Percentiles rank a stretch among this genome's conserved stretches.
phyloP scores from a whole-genome alignment of 495 filamentous ascomycete genomes.

The Amniculicola lignicola region DNA sequence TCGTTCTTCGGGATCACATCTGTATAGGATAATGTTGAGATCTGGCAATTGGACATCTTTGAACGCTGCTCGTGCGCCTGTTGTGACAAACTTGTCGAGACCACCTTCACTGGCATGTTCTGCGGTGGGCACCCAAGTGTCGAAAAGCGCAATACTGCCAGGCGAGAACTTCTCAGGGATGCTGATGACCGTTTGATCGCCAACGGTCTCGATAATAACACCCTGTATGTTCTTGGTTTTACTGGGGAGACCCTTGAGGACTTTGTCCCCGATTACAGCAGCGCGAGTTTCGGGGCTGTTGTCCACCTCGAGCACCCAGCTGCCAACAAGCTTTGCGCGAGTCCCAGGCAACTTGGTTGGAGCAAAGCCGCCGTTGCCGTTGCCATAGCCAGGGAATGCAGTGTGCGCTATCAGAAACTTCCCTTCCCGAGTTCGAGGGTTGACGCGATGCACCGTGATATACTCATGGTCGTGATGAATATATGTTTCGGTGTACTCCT shows the following conservation, averaged over 20 bases:
- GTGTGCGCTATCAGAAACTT: conserved; percentile 95
- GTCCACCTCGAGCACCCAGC: conserved; percentile 86
- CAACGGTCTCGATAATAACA: conserved; percentile 62
- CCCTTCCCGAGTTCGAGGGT: conserved; percentile 84
- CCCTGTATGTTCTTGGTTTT: conserved; percentile 69
- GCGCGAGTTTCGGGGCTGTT: conserved; percentile 60
- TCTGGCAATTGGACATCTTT: conserved; percentile 68
- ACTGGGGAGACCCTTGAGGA: conserved; percentile 77
- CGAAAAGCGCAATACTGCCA: conserved; percentile 89
- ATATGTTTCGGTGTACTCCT: conserved; percentile 91
- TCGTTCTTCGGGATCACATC: conserved; percentile 87
- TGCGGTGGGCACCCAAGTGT: conserved; percentile 86
- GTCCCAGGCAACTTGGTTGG: conserved; percentile 74
- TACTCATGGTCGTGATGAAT: conserved; percentile 96
- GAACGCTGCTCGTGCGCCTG: conserved; percentile 78
- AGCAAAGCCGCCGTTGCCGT: conserved; percentile 69
- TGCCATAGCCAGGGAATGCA: conserved; percentile 83
- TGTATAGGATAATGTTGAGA: conserved; percentile 88
- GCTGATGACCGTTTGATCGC: conserved; percentile 70
- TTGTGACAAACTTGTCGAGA: conserved; percentile 77
- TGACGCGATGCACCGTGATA: conserved; percentile 91
- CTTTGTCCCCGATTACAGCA: conserved; percentile 63
- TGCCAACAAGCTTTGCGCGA: conserved; percentile 73
- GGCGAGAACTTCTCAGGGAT: conserved; percentile 82
- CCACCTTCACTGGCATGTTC: conserved; percentile 78